phyloP scores from a whole-genome alignment of 2,329 filamentous ascomycete genomes.

The Ampelomyces quisqualis region DNA sequence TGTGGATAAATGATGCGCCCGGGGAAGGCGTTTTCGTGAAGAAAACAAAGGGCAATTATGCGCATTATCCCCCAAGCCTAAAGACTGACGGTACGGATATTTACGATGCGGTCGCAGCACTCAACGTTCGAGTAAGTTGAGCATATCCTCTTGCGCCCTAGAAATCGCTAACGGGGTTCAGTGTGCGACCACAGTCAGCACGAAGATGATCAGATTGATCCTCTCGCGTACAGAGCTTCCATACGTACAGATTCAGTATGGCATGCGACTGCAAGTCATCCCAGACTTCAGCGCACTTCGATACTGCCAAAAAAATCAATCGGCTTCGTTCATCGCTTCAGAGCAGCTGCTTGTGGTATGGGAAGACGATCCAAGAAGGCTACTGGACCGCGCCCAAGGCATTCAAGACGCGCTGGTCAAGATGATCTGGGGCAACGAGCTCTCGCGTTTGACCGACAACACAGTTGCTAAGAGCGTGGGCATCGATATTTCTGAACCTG shows the following conservation, averaged over 20 bases:
- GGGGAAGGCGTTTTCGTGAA: slow-evolving; percentile 60
- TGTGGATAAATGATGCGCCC: slow-evolving; percentile 52
- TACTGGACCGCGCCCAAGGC: slow-evolving; percentile 67
- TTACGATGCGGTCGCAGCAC: slow-evolving; percentile 50
- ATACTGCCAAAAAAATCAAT: slow-evolving; percentile 71
- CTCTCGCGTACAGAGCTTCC: slow-evolving; percentile 53
- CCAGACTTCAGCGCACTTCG: slow-evolving; percentile 59
- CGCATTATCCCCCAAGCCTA: slow-evolving; percentile 53
- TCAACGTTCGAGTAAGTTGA: slow-evolving; percentile 57
- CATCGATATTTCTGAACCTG: slow-evolving; percentile 15
- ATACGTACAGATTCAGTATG: slow-evolving; percentile 60
- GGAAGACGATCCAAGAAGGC: slow-evolving; percentile 75
- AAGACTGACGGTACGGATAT: slow-evolving; percentile 51
- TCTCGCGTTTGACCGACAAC: slow-evolving; percentile 47
- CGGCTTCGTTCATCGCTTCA: slow-evolving; percentile 73
- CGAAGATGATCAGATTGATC: slow-evolving; percentile 61
- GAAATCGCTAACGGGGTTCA: slow-evolving; percentile 32
- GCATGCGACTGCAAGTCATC: slow-evolving; percentile 63
- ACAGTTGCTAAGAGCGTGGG: slow-evolving; percentile 34
- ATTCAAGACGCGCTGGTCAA: slow-evolving; percentile 79
- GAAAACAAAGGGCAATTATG: slow-evolving; percentile 53
- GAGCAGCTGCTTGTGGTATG: slow-evolving; percentile 74
- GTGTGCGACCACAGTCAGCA: slow-evolving; percentile 69
- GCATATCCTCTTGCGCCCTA: not conserved
- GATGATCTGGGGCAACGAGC: slow-evolving; percentile 59